Conservation (phyloP, 176 grass and related monocot species). For the Miscanthus lutarioriparius region DNA sequence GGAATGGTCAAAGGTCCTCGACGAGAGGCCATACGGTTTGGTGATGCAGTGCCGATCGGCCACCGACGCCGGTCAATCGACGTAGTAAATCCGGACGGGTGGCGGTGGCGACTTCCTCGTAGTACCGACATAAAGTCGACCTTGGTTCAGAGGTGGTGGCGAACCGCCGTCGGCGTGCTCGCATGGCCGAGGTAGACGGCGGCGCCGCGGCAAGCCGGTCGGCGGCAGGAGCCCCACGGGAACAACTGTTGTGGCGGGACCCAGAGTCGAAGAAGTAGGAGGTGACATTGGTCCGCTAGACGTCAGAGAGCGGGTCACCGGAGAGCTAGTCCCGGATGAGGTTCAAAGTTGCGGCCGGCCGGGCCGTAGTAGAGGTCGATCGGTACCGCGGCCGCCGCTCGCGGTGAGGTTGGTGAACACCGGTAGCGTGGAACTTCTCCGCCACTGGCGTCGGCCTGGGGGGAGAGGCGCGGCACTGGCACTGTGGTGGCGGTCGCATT, state of each 20-base stretch:
- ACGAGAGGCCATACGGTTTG: no score
- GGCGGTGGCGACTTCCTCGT: constrained; percentile 78
- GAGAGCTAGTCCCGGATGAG: constrained; percentile 59
- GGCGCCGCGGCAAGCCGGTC: constrained; percentile 52
- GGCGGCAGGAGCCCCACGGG: constrained; percentile 57
- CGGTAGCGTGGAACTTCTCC: constrained; percentile 68
- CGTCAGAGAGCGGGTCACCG: constrained; percentile 57
- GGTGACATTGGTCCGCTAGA: constrained; percentile 78
- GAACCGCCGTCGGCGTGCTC: constrained; percentile 49
- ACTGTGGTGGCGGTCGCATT: no score
- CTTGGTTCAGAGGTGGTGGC: constrained; percentile 73
- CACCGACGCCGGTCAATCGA: no score
- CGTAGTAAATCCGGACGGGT: no score
- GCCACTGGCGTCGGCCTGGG: constrained; percentile 54
- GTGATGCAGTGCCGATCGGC: no score
- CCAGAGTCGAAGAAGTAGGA: constrained; percentile 54
- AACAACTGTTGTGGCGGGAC: constrained; percentile 47
- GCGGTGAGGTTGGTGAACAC: constrained; percentile 61
- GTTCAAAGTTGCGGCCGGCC: constrained; percentile 65
- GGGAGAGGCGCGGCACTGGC: not conserved
- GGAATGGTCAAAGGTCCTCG: no score
- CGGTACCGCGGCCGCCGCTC: constrained; percentile 47
- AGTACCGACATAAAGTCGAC: constrained; percentile 79
- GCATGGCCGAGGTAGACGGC: constrained; percentile 75
- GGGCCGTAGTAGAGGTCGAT: constrained; percentile 79